Evolutionary conservation across 1,284 basidiomycete species (phyloP), one percentile per base, ranked within the genome.

Genomic region (Microstroma glucosiphilum): DNA sequence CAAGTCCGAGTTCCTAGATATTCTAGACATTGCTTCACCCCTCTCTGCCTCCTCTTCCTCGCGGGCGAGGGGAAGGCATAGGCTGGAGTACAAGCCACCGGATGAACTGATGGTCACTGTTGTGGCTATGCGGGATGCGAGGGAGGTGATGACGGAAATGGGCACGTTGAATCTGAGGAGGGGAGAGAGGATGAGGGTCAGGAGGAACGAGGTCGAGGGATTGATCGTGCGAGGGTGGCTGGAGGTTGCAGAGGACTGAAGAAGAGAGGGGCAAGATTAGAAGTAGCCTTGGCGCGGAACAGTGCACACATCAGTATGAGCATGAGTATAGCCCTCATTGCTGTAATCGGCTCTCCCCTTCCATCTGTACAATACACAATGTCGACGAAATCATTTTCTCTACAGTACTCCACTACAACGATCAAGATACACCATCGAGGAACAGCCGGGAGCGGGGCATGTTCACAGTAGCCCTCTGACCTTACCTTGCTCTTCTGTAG

Each of bases 191-290:
- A 92, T 91, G 75, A 86, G 91, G 82, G 87, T 96, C 58, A 83
- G 89, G 55, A 82, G 90, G 68, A 85, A 88, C 11, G 90, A 94
- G 79, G 87, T 96, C 63, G 93, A 96, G 79, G 87, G 91, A 77
- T 83, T 96, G 68, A 89, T 96, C 71, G 86, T 93, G 0, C 89
- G 92, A 75, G 92, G 92, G 2, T 94, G 89, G 80, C 81, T 97
- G 66, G 89, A 93, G 80, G 81, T 83, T 64, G 80, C 83, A 1
- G 70, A 72, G 11, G 64, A 65, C 1, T 65, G 41, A 40, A 57
- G 54, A 49, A 25, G 48, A 49, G 23, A 25, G 48, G 48, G 8
- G 48, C 4, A n/a, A n/a, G n/a, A n/a, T n/a, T n/a, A n/a, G n/a
- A n/a, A n/a, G n/a, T n/a, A n/a, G n/a, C n/a, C n/a, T n/a, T n/a